A percentile compares a stretch with the other conserved stretches of the same genome.
Conservation (phyloP, 1,139 yeast genomes). For the Geotrichum restrictum region DNA sequence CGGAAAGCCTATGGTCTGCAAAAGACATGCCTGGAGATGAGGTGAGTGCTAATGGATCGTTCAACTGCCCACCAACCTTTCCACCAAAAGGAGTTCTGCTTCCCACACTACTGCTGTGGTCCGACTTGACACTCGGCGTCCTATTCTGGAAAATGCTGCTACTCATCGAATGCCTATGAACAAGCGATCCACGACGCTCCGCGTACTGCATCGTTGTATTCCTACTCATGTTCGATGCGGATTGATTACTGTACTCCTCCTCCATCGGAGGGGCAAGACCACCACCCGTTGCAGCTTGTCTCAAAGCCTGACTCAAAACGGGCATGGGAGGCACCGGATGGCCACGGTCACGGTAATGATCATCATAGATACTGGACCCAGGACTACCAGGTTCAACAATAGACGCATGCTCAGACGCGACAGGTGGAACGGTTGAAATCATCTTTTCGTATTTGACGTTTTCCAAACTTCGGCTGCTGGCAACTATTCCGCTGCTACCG, state of each 20-base stretch:
- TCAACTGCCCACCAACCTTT: not conserved
- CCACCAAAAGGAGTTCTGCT: not conserved
- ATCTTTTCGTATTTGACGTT: slow-evolving; percentile 11
- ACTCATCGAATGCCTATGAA: slow-evolving; percentile 9
- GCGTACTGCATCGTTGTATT: not conserved
- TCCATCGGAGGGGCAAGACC: not conserved
- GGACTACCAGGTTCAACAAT: slow-evolving; percentile 13
- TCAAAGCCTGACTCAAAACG: not conserved
- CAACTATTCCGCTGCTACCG: not conserved
- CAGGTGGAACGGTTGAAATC: slow-evolving; percentile 2
- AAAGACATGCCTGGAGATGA: slow-evolving; percentile 3
- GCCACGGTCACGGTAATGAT: not conserved
- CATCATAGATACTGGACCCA: slow-evolving; percentile 1
- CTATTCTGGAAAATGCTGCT: slow-evolving; percentile 8
- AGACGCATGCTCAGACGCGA: slow-evolving; percentile 19
- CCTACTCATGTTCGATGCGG: not conserved
- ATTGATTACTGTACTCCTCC: not conserved
- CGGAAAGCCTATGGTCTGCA: slow-evolving; percentile 15
- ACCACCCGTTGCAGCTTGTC: not conserved
- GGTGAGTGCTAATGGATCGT: not conserved
- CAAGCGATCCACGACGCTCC: slow-evolving; percentile 13
- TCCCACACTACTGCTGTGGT: not conserved
- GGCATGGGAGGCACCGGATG: not conserved
- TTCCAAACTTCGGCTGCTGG: slow-evolving; percentile 1
- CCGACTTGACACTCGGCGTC: slow-evolving; percentile 8